A percentile compares a stretch with the other conserved stretches of the same genome.
These are phyloP conservation scores for Phytophthora sansomeana DNA, from an alignment of 352 stramenopile species.

Conservation along the genomic window DNA sequence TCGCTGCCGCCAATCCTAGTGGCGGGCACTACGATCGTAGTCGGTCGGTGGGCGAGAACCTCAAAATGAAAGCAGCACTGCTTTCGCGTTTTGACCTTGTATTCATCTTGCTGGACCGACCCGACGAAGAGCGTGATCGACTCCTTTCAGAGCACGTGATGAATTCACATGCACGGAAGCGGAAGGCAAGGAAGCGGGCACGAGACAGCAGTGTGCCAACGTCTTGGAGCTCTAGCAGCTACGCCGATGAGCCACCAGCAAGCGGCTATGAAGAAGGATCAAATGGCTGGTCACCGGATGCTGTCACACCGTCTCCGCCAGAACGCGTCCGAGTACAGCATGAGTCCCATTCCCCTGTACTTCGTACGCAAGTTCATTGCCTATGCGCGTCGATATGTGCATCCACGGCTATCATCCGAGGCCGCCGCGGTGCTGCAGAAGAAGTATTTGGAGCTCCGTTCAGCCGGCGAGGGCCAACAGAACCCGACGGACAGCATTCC, in stretches of 20 bases:
- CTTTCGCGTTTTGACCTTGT: conserved; percentile 98
- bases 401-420: conserved; percentile 83
- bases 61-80: conserved; percentile 96
- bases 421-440: conserved; percentile 78
- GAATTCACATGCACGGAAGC: conserved; percentile 75
- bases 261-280: conserved; percentile 24
- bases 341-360: conserved; percentile 65
- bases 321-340: conserved; percentile 58
- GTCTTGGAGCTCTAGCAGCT: conserved; percentile 36
- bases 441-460: conserved; percentile 91
- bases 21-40: conserved; percentile 97
- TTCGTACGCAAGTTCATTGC: conserved; percentile 98
- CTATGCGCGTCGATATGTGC: conserved; percentile 96
- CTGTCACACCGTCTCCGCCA: conserved; percentile 62
- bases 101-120: conserved; percentile 96
- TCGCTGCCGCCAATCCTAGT: conserved; percentile 97
- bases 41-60: conserved; percentile 96
- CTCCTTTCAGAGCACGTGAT: conserved; percentile 97
- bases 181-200: conserved; percentile 44
- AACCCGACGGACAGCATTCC: conserved; percentile 69
- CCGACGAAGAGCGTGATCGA: conserved; percentile 93
- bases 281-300: conserved; percentile 22
- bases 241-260: conserved; percentile 23
- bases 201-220: conserved; percentile 22
- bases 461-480: conserved; percentile 56